phyloP scores from a whole-genome alignment of 106 monocot species.

The Amphibolis antarctica region DNA sequence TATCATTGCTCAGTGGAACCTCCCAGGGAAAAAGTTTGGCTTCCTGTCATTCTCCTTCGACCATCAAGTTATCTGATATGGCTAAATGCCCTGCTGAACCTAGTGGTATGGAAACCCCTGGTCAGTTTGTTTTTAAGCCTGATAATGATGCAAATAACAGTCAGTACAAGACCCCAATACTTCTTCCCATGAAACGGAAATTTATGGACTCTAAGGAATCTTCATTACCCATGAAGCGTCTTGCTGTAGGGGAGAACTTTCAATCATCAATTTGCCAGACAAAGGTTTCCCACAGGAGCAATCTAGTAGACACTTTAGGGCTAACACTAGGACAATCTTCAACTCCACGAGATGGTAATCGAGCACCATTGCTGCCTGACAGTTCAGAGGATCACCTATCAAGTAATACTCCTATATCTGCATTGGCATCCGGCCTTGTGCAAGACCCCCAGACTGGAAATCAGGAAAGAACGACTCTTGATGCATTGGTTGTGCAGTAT shows the following conservation, averaged over 20 bases:
- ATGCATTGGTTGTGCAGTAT: conserved; percentile 88
- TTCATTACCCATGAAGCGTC: conserved; percentile 38
- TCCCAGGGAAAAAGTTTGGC: conserved; percentile 20
- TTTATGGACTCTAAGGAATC: conserved; percentile 47
- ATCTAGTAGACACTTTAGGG: conserved; percentile 13
- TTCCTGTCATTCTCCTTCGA: conserved; percentile 10
- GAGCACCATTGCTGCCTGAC: conserved; percentile 18
- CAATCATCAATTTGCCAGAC: conserved; percentile 37
- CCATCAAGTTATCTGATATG: conserved; percentile 10
- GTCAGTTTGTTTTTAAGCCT: conserved; percentile 14
- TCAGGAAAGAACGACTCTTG: conserved; percentile 79
- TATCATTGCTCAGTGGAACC: conserved; percentile 33
- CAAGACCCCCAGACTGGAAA: conserved; percentile 34
- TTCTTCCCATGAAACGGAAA: conserved; percentile 80
- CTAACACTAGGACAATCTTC: neutral
- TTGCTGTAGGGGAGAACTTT: conserved; percentile 24
- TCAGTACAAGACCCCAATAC: conserved; percentile 44
- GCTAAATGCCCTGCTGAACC: conserved; percentile 15
- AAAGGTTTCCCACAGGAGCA: conserved; percentile 20
- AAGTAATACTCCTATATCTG: conserved; percentile 23
- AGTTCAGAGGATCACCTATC: conserved; percentile 31
- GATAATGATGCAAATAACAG: conserved; percentile 21
- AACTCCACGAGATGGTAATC: conserved; percentile 18
- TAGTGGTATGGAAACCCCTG: conserved; percentile 10
- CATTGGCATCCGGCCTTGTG: conserved; percentile 21